Conservation (phyloP, 495 filamentous ascomycete genomes). For the Barbatosphaeria neglecta region DNA sequence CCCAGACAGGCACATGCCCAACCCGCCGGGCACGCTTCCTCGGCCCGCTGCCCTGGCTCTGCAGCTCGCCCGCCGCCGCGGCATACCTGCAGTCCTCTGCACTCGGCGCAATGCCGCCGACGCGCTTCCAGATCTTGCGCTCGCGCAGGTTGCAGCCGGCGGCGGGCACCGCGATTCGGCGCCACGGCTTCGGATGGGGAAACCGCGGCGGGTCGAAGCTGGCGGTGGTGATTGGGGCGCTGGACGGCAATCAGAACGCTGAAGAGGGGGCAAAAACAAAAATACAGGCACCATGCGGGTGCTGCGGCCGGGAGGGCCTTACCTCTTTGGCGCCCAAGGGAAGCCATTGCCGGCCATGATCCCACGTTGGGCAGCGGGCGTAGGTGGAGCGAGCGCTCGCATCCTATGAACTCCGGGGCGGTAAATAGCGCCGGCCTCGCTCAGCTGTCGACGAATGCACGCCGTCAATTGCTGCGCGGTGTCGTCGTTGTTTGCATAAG, state of each 20-base stretch:
- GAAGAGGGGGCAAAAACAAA: background rate
- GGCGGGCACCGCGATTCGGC: conserved; percentile 15
- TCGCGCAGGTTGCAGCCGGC: conserved; percentile 5
- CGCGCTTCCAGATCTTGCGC: conserved; percentile 21
- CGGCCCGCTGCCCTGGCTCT: conserved; percentile 6
- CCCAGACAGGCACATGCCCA: conserved; percentile 9
- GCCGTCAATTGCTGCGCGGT: too few relatives aligned
- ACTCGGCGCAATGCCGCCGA: conserved; percentile 5
- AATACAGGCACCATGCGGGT: too few relatives aligned
- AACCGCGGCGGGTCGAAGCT: conserved; percentile 10
- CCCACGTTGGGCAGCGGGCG: background rate
- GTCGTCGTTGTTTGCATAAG: background rate
- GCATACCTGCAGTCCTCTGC: conserved; percentile 1
- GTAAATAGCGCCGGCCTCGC: background rate
- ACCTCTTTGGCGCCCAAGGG: background rate
- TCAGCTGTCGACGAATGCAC: background rate
- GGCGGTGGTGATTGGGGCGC: conserved; percentile 10
- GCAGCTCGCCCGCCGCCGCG: conserved; percentile 12
- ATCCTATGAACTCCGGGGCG: background rate
- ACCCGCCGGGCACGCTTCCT: conserved; percentile 14
- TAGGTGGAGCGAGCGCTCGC: background rate
- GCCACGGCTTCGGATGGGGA: conserved; percentile 14
- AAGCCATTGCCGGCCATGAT: background rate
- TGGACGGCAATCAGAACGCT: background rate
- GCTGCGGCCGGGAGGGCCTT: too few relatives aligned